These are phyloP conservation scores for Boletus edulis DNA, from an alignment of 768 basidiomycete genomes.

Conservation along the genomic window DNA sequence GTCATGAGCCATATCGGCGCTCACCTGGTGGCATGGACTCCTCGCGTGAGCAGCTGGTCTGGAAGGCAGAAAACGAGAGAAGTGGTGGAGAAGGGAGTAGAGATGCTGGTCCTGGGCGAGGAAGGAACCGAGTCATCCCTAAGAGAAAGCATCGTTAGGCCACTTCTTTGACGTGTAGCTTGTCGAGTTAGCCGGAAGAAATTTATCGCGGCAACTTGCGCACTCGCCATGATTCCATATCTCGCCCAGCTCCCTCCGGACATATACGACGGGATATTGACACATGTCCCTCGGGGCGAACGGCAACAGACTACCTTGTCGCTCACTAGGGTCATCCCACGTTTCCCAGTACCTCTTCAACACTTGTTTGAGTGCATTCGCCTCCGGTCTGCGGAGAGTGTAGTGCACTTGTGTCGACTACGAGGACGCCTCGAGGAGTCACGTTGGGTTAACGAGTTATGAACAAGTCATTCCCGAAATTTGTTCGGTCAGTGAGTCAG, in stretches of 20 bases:
- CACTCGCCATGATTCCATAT: constrained; percentile 16
- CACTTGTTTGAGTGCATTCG: constrained; percentile 59
- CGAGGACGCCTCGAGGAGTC: constrained; percentile 34
- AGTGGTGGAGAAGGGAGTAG: constrained; percentile 50
- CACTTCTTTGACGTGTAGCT: constrained; percentile 12
- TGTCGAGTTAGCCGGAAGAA: not conserved
- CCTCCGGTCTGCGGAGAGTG: constrained; percentile 49
- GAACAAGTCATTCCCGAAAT: no score
- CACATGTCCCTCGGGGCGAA: constrained; percentile 43
- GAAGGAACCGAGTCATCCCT: constrained; percentile 26
- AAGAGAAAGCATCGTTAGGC: constrained; percentile 30
- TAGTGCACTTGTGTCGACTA: constrained; percentile 56
- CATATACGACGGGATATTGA: constrained; percentile 59
- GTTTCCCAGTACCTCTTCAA: constrained; percentile 51
- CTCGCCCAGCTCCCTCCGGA: constrained; percentile 56
- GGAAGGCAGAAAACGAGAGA: constrained; percentile 44
- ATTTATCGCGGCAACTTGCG: not conserved
- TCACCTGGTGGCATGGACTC: constrained; percentile 53
- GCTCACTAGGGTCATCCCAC: constrained; percentile 62
- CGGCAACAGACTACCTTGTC: constrained; percentile 55
- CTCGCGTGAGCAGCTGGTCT: constrained; percentile 48
- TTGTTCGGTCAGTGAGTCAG: no score
- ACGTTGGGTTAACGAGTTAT: constrained; percentile 45
- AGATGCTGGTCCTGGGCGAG: constrained; percentile 38
- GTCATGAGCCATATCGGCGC: constrained; percentile 51